phyloP scores from a whole-genome alignment of 1,139 yeast species.

The Taphrina deformans region DNA sequence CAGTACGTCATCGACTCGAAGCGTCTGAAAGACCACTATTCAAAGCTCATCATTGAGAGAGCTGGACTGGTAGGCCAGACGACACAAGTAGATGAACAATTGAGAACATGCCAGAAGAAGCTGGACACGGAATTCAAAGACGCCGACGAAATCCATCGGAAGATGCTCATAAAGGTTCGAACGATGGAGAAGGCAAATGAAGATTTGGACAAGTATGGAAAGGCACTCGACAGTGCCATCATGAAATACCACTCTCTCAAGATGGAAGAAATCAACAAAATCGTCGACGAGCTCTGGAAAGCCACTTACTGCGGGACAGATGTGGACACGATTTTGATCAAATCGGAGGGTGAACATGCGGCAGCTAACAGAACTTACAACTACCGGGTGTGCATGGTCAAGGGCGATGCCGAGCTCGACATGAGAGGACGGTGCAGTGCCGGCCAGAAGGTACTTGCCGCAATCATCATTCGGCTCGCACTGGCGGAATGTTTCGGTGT shows the following conservation, averaged over 20 bases:
- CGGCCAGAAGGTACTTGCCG: constrained; percentile 93
- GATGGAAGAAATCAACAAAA: constrained; percentile 88
- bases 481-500: constrained; percentile 94
- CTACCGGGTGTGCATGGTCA: constrained; percentile 92
- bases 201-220: constrained; percentile 78
- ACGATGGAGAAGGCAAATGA: constrained; percentile 77
- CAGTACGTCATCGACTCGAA: constrained; percentile 63
- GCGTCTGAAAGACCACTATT: constrained; percentile 56
- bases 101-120: constrained; percentile 57
- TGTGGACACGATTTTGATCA: constrained; percentile 83
- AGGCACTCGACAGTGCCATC: constrained; percentile 84
- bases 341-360: constrained; percentile 69
- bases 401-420: constrained; percentile 86
- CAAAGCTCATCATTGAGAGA: constrained; percentile 64
- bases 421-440: constrained; percentile 99
- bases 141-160: constrained; percentile 62
- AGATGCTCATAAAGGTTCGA: constrained; percentile 74
- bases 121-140: constrained; percentile 68
- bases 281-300: constrained; percentile 89
- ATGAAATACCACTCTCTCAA: constrained; percentile 89
- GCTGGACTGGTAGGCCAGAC: constrained; percentile 73
- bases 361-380: constrained; percentile 75
- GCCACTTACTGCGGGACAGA: constrained; percentile 96
- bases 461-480: constrained; percentile 86
- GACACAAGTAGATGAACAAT: constrained; percentile 76